Evolutionary conservation across 106 monocot species (phyloP), one percentile per base, ranked within the genome.

Genomic region (Phalaenopsis equestris): DNA sequence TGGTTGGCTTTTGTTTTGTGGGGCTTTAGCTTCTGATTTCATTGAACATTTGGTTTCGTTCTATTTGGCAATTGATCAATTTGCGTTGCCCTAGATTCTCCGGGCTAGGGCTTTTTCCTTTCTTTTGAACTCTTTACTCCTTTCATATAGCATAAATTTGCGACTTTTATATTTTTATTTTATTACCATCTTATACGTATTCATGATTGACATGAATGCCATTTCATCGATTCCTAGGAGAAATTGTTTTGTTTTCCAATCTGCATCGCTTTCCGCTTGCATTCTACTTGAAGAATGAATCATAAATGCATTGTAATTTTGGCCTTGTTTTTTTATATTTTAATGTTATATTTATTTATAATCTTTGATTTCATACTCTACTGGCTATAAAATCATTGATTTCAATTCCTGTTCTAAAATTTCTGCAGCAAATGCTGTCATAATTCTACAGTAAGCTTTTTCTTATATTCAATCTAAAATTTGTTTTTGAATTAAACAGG

Each of bases 401-500:
- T 70, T 70, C 38, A 70, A 23, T 67, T 52, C 70, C 41, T 72
- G 8, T n/a, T 23, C 21, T 23, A 64, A 64, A n/a, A 64, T 24
- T 8, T 64, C 19, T 19, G 64, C 9, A 64, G n/a, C 5, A 64
- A 64, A 64, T 64, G 64, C n/a, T 23, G 21, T 64, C 8, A 64
- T 64, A 21, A 21, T n/a, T 64, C 23, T 64, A 23, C 24, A 21
- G 7, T 64, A 24, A 21, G 23, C 38, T 38, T 19, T 74, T 74
- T 0, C n/a, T 23, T 12, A 23, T 43, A 49, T 46, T 76, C 49
- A 24, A 24, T 76, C 76, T 76, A 49, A 76, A 23, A n/a, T 48
- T 24, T 76, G 76, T 67, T 48, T 49, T 76, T 19, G 9, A 42
- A 16, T 39, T 2, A 49, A 65, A 41, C 89, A 91, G 91, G 39